Evolutionary conservation across 495 filamentous ascomycete species (phyloP).

Genomic region (Hypoxylon intermedium): DNA sequence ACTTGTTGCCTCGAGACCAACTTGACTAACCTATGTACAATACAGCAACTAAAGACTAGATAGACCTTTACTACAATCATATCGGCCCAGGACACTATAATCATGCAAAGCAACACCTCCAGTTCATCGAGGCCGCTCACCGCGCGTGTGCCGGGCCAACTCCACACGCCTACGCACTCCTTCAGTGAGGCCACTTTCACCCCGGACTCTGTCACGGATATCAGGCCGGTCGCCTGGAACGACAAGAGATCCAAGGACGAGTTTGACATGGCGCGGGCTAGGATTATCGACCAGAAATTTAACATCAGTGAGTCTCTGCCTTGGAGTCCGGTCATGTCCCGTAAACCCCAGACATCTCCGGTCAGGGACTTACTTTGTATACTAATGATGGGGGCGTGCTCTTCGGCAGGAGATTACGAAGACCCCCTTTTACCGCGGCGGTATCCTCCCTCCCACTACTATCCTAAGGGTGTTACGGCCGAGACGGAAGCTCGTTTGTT

Average conservation of each 20-base stretch:
- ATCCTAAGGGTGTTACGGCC: conserved; percentile 43
- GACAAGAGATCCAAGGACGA: conserved; percentile 69
- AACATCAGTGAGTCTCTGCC: conserved; percentile 44
- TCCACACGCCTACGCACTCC: conserved; percentile 38
- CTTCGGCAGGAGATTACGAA: conserved; percentile 45
- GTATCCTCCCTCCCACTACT: conserved; percentile 37
- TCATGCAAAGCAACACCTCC: conserved; percentile 36
- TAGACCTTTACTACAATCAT: neutral
- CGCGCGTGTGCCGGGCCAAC: conserved; percentile 37
- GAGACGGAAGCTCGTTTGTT: conserved; percentile 45
- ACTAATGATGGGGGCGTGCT: neutral
- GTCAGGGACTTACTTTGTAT: neutral
- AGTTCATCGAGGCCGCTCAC: conserved; percentile 40
- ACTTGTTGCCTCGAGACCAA: conserved; percentile 1
- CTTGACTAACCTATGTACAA: conserved; percentile 9
- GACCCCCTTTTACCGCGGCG: conserved; percentile 51
- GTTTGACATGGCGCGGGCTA: conserved; percentile 47
- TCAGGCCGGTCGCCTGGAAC: conserved; percentile 59
- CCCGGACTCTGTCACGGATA: conserved; percentile 40
- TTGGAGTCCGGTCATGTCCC: neutral
- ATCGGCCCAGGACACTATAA: neutral
- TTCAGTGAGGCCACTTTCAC: conserved; percentile 32
- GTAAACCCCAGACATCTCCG: neutral
- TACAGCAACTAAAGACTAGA: too few species aligned
- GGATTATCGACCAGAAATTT: conserved; percentile 51